Evolutionary conservation across 116 monocot species (phyloP), one percentile per base, ranked within the genome.

Genomic region (Cymodocea nodosa): DNA sequence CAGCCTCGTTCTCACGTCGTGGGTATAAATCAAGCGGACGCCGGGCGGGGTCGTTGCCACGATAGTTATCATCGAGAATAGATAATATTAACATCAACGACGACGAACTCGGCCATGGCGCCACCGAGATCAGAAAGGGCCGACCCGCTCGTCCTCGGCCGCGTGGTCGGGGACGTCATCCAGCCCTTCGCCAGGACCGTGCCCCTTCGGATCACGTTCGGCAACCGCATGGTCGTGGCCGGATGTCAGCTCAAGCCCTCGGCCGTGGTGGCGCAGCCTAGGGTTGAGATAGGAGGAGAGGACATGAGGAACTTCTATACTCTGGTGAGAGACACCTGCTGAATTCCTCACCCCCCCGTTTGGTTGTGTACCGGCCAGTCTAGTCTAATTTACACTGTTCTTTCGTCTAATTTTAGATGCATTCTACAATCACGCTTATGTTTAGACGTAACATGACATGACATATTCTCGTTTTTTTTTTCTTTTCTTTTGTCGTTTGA

Each of bases 191-290:
- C 17, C 8, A 71, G 65, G 22, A 50, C 61, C 8, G 64, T 68
- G 24, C 0, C 58, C 0, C 68, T 87, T 1, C 15, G 62, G 13
- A 74, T 78, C 7, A 7, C 17, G 2, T 83, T 71, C 57, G 69
- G 74, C 22, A 49, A 57, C 1, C 74, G 50, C 30, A 68, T 59
- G 12, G 71, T 81, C 15, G 57, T 64, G 22, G 83, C 73, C 25
- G 87, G 87, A 2, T 40, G 81, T 51, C 81, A 87, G 78, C 68
- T 83, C 58, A 83, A 74, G 73, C 83, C 87, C 7, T 87, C 87
- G 0, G 73, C 73, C 59, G 73, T 81, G 4, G 76, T 63, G 8
- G 24, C 68, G 44, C 78, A 73, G 22, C 87, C 87, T 0, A 63
- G 78, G 55, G 87, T 87, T n/a, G 78, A 78, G 40, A 23, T 87